Base-by-base conservation (phyloP, 768 basidiomycete species). In the Suillus alpinus region DNA sequence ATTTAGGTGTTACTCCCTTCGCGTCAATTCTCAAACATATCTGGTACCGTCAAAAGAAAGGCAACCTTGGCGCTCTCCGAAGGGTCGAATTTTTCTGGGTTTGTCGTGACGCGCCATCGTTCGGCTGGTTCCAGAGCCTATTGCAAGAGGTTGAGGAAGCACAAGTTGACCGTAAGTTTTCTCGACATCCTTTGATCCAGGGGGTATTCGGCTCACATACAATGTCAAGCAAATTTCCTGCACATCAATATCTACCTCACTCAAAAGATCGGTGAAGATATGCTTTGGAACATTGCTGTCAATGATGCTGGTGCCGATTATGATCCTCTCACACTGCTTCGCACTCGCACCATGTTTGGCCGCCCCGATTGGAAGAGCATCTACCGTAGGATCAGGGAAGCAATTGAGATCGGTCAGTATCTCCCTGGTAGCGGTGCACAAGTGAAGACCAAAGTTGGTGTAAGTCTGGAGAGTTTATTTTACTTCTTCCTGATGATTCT, bases 71-170 rank as follows among this genome's bases (percentile, higher is more conserved):
- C 36, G 83, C 87, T 34, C 86, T 98, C 59, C 87, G 89, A 57
- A 86, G 91, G 46, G 95, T 97, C 60, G 93, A 96, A 67, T 95
- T 96, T 75, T 92, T 96, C 78, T 96, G 94, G 95, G 84, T 93
- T 64, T 92, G 89, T 72, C 88, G 92, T 71, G 92, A 95, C 66
- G 86, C 91, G n/a, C 92, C 92, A n/a, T 92, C 91, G n/a, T 94
- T 97, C 68, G 94, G 93, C 67, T 97, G 95, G 95, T 96, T 98
- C 84, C 92, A 95, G 73, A 87, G 83, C 62, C 77, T 97, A 57
- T 80, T 97, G 62, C 88, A 89, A 68, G 88, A 94, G 71, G 87
- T 97, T 50, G 95, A 97, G 72, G 86, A 85, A 53, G 89, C 91
- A 49, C 94, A 95, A 70, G 86, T 86, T 39, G 92, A 95, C 80